A percentile compares a stretch with the other conserved stretches of the same genome.
Evolutionary conservation across 1,284 basidiomycete species (phyloP).

Genomic region (Irpex sp.): DNA sequence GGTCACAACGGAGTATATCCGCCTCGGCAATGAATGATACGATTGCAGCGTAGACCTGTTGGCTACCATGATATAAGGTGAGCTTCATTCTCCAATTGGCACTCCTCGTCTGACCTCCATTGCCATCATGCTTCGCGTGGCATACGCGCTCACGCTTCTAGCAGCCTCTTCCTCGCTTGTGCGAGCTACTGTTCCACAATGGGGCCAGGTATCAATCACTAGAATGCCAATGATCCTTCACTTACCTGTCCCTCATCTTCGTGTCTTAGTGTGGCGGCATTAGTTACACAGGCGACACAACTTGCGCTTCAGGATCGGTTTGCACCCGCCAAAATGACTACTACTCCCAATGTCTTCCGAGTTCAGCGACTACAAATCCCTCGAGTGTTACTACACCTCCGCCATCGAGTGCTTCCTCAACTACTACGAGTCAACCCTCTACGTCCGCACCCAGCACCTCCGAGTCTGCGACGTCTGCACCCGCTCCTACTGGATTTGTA

Average conservation of each 20-base stretch:
- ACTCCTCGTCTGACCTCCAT: no score
- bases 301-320: constrained; percentile 8
- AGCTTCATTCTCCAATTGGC: no score
- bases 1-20: no score
- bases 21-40: no score
- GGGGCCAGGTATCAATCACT: no score
- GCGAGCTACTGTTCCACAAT: no score
- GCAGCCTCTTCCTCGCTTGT: no score
- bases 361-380: constrained; percentile 15
- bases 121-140: no score
- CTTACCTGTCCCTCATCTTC: neutral
- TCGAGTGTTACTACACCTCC: constrained; percentile 8
- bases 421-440: constrained; percentile 22
- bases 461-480: constrained; percentile 19
- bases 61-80: no score
- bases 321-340: neutral
- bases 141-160: no score
- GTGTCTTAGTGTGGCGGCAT: constrained; percentile 26
- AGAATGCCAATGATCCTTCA: no score
- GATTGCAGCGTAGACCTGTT: no score
- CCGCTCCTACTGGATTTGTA: constrained; percentile 41
- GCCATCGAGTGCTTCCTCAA: constrained; percentile 18
- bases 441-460: constrained; percentile 21
- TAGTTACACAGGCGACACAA: constrained; percentile 28
- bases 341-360: constrained; percentile 32